Conservation (phyloP, 768 basidiomycete species). For the Multifurca ochricompacta region DNA sequence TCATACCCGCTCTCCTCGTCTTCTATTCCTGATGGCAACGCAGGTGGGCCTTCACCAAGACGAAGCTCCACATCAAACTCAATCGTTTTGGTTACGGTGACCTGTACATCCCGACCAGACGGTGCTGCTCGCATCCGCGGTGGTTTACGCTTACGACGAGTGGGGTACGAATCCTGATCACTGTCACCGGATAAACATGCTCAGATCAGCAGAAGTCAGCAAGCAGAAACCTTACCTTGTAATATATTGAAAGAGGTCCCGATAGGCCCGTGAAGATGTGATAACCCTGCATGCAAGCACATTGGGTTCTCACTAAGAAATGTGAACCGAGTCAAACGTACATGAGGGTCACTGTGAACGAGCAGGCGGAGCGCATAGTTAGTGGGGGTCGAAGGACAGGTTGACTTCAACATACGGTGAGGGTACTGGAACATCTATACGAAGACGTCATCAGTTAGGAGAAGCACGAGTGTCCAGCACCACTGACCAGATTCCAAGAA, state of each 20-base stretch:
- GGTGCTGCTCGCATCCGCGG: conserved; percentile 1
- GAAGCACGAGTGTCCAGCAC: background rate
- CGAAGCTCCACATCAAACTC: conserved; percentile 17
- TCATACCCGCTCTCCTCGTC: background rate
- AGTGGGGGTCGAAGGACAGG: background rate
- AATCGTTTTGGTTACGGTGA: conserved; percentile 15
- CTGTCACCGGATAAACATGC: background rate
- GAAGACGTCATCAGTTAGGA: background rate
- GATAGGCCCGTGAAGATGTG: conserved; percentile 17
- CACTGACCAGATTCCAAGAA: conserved; percentile 16
- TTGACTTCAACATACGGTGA: conserved; percentile 8
- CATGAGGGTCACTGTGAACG: conserved; percentile 9
- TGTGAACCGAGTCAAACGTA: background rate
- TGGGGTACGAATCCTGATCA: conserved; percentile 1
- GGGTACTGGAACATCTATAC: conserved; percentile 20
- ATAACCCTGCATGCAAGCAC: conserved; percentile 3
- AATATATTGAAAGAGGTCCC: conserved; percentile 19
- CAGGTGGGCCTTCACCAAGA: background rate
- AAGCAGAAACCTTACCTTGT: conserved; percentile 4
- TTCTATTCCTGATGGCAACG: background rate
- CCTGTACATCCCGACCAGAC: conserved; percentile 6
- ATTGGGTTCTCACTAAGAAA: background rate
- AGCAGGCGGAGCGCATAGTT: background rate
- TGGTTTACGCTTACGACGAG: conserved; percentile 3
- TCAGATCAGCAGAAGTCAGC: background rate